Evolutionary conservation across 192 early-diverging fungal species (phyloP).

Genomic region (Pilaira anomala): DNA sequence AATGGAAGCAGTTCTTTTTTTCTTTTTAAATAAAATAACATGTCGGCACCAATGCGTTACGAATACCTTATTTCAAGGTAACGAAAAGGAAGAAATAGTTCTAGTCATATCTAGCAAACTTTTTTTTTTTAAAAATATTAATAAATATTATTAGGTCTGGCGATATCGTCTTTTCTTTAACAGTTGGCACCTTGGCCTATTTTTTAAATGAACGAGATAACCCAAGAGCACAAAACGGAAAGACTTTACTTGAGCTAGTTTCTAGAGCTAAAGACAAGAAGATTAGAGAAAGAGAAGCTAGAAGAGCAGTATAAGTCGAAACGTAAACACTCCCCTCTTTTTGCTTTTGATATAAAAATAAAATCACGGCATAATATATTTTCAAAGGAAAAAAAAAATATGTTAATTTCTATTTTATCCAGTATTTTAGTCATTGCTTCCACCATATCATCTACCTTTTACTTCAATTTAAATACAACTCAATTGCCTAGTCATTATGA

Average conservation of each 20-base stretch:
- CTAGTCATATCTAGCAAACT: no score
- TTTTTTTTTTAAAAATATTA: background rate
- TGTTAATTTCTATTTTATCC: no score
- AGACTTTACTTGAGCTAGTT: constrained; percentile 44
- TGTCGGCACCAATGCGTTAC: constrained; percentile 25
- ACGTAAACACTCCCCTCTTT: background rate
- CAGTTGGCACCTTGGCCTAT: constrained; percentile 51
- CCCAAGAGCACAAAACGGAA: constrained; percentile 44
- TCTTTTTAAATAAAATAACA: background rate
- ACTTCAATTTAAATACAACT: no score
- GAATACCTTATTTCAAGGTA: constrained; percentile 41
- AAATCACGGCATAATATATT: no score
- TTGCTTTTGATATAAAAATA: background rate
- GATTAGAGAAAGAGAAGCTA: constrained; percentile 31
- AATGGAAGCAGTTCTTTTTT: background rate
- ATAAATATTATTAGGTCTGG: constrained; percentile 38
- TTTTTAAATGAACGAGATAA: constrained; percentile 54
- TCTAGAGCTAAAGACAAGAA: constrained; percentile 36
- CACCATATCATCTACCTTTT: no score
- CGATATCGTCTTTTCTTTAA: constrained; percentile 50
- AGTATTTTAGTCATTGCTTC: no score
- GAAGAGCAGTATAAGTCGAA: background rate
- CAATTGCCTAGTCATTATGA: no score
- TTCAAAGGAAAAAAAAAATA: no score
- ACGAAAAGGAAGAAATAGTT: background rate